A percentile compares a stretch with the other conserved stretches of the same genome.
Evolutionary conservation across 2,329 filamentous ascomycete genomes (phyloP).

Genomic region (Diaporthe sp.): DNA sequence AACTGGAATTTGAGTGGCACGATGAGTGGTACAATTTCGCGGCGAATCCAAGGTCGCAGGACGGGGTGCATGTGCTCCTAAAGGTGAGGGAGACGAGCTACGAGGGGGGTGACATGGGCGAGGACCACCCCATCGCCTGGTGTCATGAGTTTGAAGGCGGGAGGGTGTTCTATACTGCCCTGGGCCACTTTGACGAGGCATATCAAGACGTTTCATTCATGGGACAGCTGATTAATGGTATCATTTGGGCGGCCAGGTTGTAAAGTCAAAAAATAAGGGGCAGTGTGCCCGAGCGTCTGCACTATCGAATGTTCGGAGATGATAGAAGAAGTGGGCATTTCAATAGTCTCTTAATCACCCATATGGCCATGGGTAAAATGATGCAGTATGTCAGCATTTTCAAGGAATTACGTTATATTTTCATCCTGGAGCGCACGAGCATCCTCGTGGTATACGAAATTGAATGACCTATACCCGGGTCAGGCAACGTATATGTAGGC

Average conservation of each 20-base stretch:
- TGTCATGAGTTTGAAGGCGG: slow-evolving; percentile 56
- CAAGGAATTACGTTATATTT: too few relatives aligned
- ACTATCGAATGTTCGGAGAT: background rate
- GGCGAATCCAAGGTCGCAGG: slow-evolving; percentile 47
- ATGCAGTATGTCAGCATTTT: background rate
- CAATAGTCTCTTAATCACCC: too few relatives aligned
- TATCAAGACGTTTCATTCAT: slow-evolving; percentile 53
- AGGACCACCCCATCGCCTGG: slow-evolving; percentile 57
- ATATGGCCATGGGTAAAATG: background rate
- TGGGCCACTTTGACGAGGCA: slow-evolving; percentile 58
- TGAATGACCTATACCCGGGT: too few relatives aligned
- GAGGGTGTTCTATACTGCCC: slow-evolving; percentile 57
- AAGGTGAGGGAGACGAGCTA: slow-evolving; percentile 54
- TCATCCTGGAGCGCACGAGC: too few relatives aligned
- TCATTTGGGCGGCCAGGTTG: slow-evolving; percentile 47
- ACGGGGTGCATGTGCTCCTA: slow-evolving; percentile 52
- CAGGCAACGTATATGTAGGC: background rate
- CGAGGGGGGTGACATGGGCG: slow-evolving; percentile 52
- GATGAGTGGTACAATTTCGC: slow-evolving; percentile 62
- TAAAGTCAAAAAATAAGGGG: background rate
- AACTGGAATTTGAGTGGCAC: slow-evolving; percentile 48
- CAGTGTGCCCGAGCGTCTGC: too few relatives aligned
- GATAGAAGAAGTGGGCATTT: too few relatives aligned
- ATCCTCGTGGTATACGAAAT: too few relatives aligned
- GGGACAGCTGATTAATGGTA: slow-evolving; percentile 45